Conservation (phyloP, 2,329 filamentous ascomycete species). For the Calonectria pseudoreteaudii region DNA sequence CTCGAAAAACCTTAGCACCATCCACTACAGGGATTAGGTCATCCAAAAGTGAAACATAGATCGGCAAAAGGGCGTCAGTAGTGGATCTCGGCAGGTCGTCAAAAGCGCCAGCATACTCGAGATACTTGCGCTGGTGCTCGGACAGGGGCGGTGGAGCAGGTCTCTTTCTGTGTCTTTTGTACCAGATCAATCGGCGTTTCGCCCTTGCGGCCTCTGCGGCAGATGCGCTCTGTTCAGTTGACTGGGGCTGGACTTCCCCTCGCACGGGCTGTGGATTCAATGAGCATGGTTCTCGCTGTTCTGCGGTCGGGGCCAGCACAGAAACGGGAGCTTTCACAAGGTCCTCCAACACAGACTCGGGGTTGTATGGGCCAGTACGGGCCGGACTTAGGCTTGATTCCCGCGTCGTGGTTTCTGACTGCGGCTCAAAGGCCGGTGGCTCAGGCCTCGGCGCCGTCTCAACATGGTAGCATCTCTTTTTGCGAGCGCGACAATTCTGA, state of each 20-base stretch:
- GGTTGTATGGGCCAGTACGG: slow-evolving; percentile 18
- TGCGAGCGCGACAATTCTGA: slow-evolving; percentile 22
- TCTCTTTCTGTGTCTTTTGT: slow-evolving; percentile 15
- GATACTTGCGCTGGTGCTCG: slow-evolving; percentile 20
- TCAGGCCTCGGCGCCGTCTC: background rate
- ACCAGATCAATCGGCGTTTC: slow-evolving; percentile 18
- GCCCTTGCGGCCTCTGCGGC: background rate
- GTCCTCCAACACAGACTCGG: slow-evolving; percentile 24
- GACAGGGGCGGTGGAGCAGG: background rate
- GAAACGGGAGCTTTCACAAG: background rate
- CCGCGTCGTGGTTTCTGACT: background rate
- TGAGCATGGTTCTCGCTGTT: background rate
- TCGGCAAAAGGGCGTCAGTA: slow-evolving; percentile 17
- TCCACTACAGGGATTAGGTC: slow-evolving; percentile 27
- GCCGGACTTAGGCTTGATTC: slow-evolving; percentile 9
- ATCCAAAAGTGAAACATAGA: slow-evolving; percentile 24
- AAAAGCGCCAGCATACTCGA: slow-evolving; percentile 15
- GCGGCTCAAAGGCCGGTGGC: background rate
- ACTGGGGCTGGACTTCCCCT: background rate
- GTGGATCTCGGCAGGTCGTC: slow-evolving; percentile 26
- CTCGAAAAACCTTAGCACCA: slow-evolving; percentile 13
- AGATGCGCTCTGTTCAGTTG: background rate
- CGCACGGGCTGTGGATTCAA: background rate
- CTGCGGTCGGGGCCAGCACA: background rate
- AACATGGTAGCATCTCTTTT: slow-evolving; percentile 27